Base-by-base conservation (phyloP, 164 flowering plant species). In the Taxillus chinensis region DNA sequence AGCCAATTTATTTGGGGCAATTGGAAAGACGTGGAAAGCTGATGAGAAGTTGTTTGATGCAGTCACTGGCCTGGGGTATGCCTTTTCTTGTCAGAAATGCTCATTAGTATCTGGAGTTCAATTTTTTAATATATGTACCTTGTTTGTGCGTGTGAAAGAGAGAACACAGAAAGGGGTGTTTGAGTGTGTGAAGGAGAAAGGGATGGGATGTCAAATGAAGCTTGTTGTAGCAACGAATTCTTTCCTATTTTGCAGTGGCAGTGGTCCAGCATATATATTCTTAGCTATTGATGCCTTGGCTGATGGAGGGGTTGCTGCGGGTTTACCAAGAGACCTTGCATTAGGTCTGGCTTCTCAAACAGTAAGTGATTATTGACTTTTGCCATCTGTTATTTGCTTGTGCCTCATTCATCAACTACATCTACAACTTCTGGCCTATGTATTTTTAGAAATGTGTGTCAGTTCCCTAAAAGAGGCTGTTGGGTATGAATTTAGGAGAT, bases 261-360 rank as follows among this genome's bases (percentile, higher is more conserved):
- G 99, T 59, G 97, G 96, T 12, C 99, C 93, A 55, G 99, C 99
- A n/a, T 93, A 90, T 69, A 76, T 90, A 56, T 93, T 37, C 68
- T 69, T 93, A 57, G 93, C 95, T 15, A 89, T 93, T 65, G 97
- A 90, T 66, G 97, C 99, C 70, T 69, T 93, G 80, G 97, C 99
- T 45, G 99, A 93, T 75, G 97, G 97, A 71, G 99, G 96, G 64
- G 99, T 93, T 13, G 96, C 99, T 72, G 96, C 96, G 42, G 96
- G 99, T 74, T 79, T 93, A 38, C 99, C 97, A 2, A 77, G 97
- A 46, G 96, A 87, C 16, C 96, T 93, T 60, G 95, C 99, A 58
- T 45, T 81, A 63, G 80, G 84, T 59, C 78, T 90, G 56, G 99
- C 97, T 67, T 82, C 97, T 66, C 99, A 93, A 65, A 93, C 96